Conservation (phyloP, 768 basidiomycete species). For the Naematelia encephala region DNA sequence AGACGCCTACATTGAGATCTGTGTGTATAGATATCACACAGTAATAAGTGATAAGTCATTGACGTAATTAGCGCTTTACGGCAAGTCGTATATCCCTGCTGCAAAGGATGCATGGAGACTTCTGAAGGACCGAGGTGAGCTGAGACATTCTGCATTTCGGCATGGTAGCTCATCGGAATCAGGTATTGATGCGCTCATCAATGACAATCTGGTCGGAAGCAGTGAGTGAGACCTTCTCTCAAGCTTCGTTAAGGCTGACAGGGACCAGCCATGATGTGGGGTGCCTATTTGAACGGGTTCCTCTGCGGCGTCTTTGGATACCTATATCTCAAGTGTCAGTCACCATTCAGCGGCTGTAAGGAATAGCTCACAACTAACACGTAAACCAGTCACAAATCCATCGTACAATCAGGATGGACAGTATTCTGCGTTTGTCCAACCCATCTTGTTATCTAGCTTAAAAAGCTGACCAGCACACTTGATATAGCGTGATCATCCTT, state of each 20-base stretch:
- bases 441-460: conserved; percentile 63
- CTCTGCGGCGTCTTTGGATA: conserved; percentile 72
- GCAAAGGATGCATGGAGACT: conserved; percentile 80
- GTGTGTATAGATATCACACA: conserved; percentile 22
- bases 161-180: neutral
- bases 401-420: conserved; percentile 71
- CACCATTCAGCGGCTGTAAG: neutral
- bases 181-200: conserved; percentile 71
- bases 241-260: neutral
- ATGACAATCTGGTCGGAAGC: conserved; percentile 76
- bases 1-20: conserved; percentile 63
- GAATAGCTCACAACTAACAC: neutral
- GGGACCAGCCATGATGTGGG: conserved; percentile 24
- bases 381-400: conserved; percentile 62
- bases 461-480: conserved; percentile 66
- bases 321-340: conserved; percentile 68
- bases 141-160: conserved; percentile 6
- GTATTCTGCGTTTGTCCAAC: conserved; percentile 59
- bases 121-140: conserved; percentile 64
- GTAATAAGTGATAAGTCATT: conserved; percentile 1
- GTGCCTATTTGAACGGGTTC: conserved; percentile 70
- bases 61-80: conserved; percentile 62
- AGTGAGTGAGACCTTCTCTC: conserved; percentile 55
- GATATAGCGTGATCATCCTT: conserved; percentile 71
- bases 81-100: conserved; percentile 74